Conservation (phyloP, 2,329 filamentous ascomycete genomes). For the Tolypocladium pustulatum region DNA sequence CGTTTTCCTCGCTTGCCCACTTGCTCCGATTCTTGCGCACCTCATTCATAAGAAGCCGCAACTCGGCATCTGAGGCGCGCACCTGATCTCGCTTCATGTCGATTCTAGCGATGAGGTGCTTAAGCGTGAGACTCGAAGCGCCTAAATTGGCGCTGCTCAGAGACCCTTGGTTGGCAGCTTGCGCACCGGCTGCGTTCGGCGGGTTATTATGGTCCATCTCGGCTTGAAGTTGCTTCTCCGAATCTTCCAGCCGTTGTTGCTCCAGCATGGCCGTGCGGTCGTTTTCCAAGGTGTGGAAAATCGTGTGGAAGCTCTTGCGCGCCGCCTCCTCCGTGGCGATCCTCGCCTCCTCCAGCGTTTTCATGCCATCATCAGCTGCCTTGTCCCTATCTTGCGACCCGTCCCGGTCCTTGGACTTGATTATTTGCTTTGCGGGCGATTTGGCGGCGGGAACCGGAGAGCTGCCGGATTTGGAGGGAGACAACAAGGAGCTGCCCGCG, state of each 20-base stretch:
- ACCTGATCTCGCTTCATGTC: conserved; percentile 88
- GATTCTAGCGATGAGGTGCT: conserved; percentile 92
- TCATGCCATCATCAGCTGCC: conserved; percentile 77
- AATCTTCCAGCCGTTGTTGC: conserved; percentile 92
- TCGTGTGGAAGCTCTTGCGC: conserved; percentile 80
- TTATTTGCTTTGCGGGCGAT: conserved; percentile 47
- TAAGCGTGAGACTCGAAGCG: conserved; percentile 88
- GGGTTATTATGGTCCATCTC: conserved; percentile 69
- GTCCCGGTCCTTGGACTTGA: conserved; percentile 42
- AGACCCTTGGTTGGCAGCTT: conserved; percentile 66
- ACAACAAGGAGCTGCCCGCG: conserved; percentile 48
- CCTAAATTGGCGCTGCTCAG: conserved; percentile 90
- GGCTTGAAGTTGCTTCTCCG: conserved; percentile 89
- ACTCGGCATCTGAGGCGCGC: conserved; percentile 81
- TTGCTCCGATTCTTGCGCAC: conserved; percentile 97
- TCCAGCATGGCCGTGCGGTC: conserved; percentile 95
- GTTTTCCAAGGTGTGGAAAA: conserved; percentile 92
- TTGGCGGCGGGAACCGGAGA: conserved; percentile 52
- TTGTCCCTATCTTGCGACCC: conserved; percentile 46
- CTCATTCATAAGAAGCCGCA: conserved; percentile 89
- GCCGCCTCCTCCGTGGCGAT: conserved; percentile 84
- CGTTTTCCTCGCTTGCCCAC: conserved; percentile 96
- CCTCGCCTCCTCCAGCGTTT: conserved; percentile 85
- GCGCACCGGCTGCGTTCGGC: conserved; percentile 36
- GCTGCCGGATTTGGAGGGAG: conserved; percentile 60